Evolutionary conservation across 1,139 yeast genomes (phyloP).

Genomic region (Hanseniaspora sp.): DNA sequence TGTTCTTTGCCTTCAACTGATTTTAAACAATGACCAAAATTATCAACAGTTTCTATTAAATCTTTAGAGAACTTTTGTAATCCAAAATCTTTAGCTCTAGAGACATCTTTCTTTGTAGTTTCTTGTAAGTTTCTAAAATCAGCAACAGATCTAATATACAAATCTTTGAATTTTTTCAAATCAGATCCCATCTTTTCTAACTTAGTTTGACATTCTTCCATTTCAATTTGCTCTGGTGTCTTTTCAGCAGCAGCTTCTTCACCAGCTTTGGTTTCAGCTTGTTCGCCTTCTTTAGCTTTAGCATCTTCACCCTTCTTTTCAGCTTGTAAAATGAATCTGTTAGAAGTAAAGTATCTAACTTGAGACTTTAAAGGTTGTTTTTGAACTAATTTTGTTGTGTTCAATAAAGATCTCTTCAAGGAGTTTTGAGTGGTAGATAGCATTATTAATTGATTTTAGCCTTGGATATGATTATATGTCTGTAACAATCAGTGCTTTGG

Average conservation of each 20-base stretch:
- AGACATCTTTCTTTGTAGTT: constrained; percentile 74
- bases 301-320: constrained; percentile 3
- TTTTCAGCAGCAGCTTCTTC: constrained; percentile 1
- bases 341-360: constrained; percentile 12
- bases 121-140: constrained; percentile 91
- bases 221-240: constrained; percentile 8
- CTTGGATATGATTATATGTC: neutral
- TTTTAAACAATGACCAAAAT: constrained; percentile 75
- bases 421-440: neutral
- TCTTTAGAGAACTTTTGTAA: constrained; percentile 89
- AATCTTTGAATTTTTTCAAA: constrained; percentile 69
- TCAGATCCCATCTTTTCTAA: constrained; percentile 65
- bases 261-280: neutral
- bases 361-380: constrained; percentile 6
- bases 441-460: neutral
- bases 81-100: constrained; percentile 83
- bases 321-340: constrained; percentile 3
- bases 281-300: constrained; percentile 4
- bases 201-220: constrained; percentile 44
- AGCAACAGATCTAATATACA: constrained; percentile 72
- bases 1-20: constrained; percentile 59
- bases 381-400: neutral
- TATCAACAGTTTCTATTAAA: constrained; percentile 78
- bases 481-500: too few species aligned
- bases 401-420: neutral